A percentile compares a stretch with the other conserved stretches of the same genome.
Conservation (phyloP, 2,329 filamentous ascomycete genomes). For the Hypoxylon sp. region DNA sequence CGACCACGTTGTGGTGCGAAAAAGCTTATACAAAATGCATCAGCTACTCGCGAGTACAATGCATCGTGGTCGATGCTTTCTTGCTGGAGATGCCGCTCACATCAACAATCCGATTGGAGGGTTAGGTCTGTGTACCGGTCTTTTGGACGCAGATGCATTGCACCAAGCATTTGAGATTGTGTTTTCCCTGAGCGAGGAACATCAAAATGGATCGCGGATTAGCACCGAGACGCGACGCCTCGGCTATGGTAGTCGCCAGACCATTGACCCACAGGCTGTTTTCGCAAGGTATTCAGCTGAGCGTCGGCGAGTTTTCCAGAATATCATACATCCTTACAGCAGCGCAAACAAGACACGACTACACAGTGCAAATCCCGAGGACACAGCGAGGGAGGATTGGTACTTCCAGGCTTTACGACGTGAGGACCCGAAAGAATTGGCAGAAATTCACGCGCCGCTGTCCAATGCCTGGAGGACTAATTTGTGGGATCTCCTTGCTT, state of each 20-base stretch:
- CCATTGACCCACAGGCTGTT: slow-evolving; percentile 1
- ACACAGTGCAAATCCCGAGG: slow-evolving; percentile 16
- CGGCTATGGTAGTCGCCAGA: slow-evolving; percentile 1
- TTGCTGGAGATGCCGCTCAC: slow-evolving; percentile 20
- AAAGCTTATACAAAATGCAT: slow-evolving; percentile 25
- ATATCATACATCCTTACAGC: slow-evolving; percentile 22
- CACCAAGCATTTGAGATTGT: slow-evolving; percentile 14
- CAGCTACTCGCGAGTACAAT: slow-evolving; percentile 23
- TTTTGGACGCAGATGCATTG: slow-evolving; percentile 18
- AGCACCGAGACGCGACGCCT: neutral
- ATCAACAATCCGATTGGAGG: slow-evolving; percentile 24
- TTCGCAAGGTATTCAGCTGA: slow-evolving; percentile 19
- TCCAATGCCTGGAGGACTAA: slow-evolving; percentile 16
- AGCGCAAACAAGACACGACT: slow-evolving; percentile 22
- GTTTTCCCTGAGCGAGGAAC: slow-evolving; percentile 8
- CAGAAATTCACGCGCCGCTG: slow-evolving; percentile 13
- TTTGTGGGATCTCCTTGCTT: slow-evolving; percentile 7
- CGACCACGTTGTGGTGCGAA: slow-evolving; percentile 13
- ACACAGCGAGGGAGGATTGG: slow-evolving; percentile 21
- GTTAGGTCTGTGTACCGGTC: slow-evolving; percentile 19
- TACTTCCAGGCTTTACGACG: slow-evolving; percentile 16
- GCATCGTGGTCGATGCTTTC: slow-evolving; percentile 22
- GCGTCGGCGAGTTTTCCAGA: slow-evolving; percentile 22
- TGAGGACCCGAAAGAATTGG: slow-evolving; percentile 17
- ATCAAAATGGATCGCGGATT: neutral